Conservation (phyloP, 345 rosid genomes). For the Citrus maxima region DNA sequence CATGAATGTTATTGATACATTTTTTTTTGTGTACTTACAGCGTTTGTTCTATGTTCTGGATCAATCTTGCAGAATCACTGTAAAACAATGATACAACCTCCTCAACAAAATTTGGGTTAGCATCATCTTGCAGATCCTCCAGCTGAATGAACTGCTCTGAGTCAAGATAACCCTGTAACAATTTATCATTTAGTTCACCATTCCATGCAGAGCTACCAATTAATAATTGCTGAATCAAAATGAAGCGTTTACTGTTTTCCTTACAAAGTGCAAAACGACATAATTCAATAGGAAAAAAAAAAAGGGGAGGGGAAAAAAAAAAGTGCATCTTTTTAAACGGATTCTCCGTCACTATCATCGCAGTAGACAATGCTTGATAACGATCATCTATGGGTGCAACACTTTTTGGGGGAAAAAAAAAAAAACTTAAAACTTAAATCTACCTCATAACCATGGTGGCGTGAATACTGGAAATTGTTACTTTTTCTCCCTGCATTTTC, state of each 20-base stretch:
- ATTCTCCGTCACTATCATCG: background rate
- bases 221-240: background rate
- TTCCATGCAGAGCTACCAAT: background rate
- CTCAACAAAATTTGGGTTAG: constrained; percentile 66
- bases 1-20: background rate
- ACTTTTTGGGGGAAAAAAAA: too few relatives aligned
- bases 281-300: background rate
- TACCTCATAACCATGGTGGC: too few relatives aligned
- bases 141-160: constrained; percentile 60
- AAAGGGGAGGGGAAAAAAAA: too few relatives aligned
- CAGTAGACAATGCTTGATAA: too few relatives aligned
- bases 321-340: background rate
- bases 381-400: too few relatives aligned
- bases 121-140: constrained; percentile 73
- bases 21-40: constrained; percentile 35
- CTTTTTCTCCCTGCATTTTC: too few relatives aligned
- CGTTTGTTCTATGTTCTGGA: constrained; percentile 58
- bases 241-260: background rate
- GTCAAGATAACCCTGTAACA: constrained; percentile 62
- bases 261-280: background rate
- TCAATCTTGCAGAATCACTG: constrained; percentile 50
- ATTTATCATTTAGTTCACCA: background rate
- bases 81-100: constrained; percentile 57
- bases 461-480: too few relatives aligned
- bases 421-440: too few relatives aligned